Evolutionary conservation across 1,139 yeast species (phyloP).

Genomic region (Geotrichum carabidarum): DNA sequence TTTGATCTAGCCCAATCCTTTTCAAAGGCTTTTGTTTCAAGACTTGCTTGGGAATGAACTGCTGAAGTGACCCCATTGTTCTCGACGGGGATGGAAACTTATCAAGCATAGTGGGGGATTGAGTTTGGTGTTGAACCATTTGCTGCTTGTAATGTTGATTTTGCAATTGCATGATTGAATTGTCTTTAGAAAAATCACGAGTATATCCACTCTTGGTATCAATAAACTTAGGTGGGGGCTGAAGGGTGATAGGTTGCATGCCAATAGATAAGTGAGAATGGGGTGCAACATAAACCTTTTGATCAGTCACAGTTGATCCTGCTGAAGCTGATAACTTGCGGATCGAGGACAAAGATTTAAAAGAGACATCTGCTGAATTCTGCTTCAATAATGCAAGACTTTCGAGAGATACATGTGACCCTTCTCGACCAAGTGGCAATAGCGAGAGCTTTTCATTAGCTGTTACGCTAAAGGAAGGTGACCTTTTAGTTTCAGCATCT

Average conservation of each 20-base stretch:
- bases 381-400: no score
- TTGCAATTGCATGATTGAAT: constrained; percentile 1
- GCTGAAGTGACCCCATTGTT: neutral
- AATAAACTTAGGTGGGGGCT: neutral
- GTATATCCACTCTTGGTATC: neutral
- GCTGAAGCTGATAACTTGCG: no score
- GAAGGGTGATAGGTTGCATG: neutral
- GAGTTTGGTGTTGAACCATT: constrained; percentile 16
- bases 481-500: no score
- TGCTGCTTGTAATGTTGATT: constrained; percentile 16
- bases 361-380: no score
- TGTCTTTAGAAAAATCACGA: neutral
- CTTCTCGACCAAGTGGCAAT: no score
- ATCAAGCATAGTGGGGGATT: neutral
- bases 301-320: no score
- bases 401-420: no score
- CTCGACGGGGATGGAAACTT: constrained; percentile 2
- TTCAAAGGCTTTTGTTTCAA: constrained; percentile 3
- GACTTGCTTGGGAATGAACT: constrained; percentile 3
- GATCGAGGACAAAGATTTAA: no score
- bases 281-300: neutral
- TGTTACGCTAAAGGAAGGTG: no score
- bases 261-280: constrained; percentile 8
- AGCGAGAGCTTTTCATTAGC: no score
- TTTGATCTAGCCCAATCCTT: neutral